Base-by-base conservation (phyloP, 2,329 filamentous ascomycete genomes). In the Cadophora gregata region DNA sequence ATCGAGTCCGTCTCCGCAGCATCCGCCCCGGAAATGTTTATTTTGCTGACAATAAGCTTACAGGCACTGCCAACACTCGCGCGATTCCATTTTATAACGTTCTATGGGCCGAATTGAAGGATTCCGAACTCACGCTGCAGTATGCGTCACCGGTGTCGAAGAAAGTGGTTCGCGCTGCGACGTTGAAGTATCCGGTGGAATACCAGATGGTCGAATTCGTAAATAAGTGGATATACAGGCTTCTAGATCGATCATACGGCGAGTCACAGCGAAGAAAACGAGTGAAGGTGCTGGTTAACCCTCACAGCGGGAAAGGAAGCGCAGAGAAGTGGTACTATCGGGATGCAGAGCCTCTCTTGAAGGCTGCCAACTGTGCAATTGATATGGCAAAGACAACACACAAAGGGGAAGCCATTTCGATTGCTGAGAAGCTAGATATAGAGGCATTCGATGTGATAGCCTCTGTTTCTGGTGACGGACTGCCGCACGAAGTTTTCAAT, bases 401-500 rank as follows among this genome's bases (percentile, higher is more conserved):
- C 75, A 82, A 85, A 16, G 93, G 93, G 4, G 91, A 98, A 79
- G 96, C 92, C 0, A 83, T 90, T 1, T 90, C 93, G 24, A 89
- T 98, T 67, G 89, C 88, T 12, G 84, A 91, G 75, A 84, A 88
- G 50, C 80, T 97, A 59, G 92, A 97, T 75, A 84, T 96, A 31
- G 86, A 93, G 58, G 86, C 85, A 1, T 97, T 89, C 78, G 96
- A 99, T 80, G 90, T 93, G 9, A 86, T 98, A 16, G 88, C 95
- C 29, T 92, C 93, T 69, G 96, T 93, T 76, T 97, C 95, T 0
- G 96, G 96, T 4, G 96, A 99, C 74, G 96, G 96, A 10, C 84
- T 97, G 47, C 90, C 93, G 0, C 91, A 97, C 77, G 96, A 99
- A 79, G 91, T 97, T 9, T 97, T 97, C 82, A 98, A 99, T 76